Evolutionary conservation across 345 rosid species (phyloP), one percentile per base, ranked within the genome.

Genomic region (Cardamine resedifolia): DNA sequence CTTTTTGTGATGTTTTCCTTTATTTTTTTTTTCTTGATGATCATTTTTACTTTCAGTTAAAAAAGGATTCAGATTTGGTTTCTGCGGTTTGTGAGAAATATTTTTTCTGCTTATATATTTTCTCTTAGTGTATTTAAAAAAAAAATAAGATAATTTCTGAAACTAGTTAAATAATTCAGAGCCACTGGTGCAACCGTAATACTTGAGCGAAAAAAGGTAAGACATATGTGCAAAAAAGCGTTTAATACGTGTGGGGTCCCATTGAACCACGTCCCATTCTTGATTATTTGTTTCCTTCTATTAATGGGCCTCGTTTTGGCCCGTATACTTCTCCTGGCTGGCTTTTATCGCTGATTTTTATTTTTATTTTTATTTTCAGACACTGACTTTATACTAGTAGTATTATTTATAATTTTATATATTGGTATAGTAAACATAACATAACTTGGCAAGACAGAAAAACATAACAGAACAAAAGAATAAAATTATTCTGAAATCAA

Each of bases 401-500:
- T 23, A 23, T n/a, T n/a, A n/a, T n/a, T n/a, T n/a, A n/a, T n/a
- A n/a, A n/a, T n/a, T n/a, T n/a, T 24, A 5, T 19, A 26, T 27
- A 27, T 19, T 15, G 14, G 16, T 52, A 38, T 50, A 3, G 19
- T 21, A 41, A 48, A 63, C 55, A 62, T 51, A 27, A 39, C 52
- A 71, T 39, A 43, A 10, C 71, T 63, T 72, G 47, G 52, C 28
- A 60, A 36, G 60, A 60, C 75, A 60, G 14, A 63, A 72, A 20
- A 72, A 72, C 76, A 72, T 63, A 72, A 20, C 53, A 53, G 23
- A 62, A 72, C 63, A 62, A 72, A 30, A 41, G 69, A 72, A 72
- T 52, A 41, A 14, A 62, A 52, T 2, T 31, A 31, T 63, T 63
- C 21, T 4, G n/a, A 19, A 43, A 16, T n/a, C 45, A 30, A 51